Evolutionary conservation across 208 protist genomes (phyloP).

Genomic region (Acanthamoeba healyi): DNA sequence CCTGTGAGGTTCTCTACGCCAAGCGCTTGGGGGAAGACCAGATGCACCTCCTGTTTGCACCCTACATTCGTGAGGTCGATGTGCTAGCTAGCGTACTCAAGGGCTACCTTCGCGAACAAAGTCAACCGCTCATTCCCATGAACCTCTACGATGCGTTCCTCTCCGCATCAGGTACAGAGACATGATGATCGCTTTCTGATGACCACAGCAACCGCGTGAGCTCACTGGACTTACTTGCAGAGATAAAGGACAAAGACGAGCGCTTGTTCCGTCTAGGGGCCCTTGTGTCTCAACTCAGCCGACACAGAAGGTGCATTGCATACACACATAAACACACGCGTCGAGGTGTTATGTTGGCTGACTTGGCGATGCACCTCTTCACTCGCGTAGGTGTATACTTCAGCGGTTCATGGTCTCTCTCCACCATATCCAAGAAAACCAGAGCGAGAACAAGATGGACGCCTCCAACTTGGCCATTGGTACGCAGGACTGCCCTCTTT

Average conservation of each 20-base stretch:
- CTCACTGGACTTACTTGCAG: not conserved
- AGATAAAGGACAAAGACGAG: not conserved
- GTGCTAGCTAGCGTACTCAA: slow-evolving; percentile 19
- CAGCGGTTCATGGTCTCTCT: not conserved
- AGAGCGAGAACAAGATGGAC: slow-evolving; percentile 14
- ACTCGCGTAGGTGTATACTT: not conserved
- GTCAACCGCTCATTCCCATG: not conserved
- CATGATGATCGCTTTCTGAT: no score
- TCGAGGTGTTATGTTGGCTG: not conserved
- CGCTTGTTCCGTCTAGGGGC: not conserved
- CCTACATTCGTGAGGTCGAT: not conserved
- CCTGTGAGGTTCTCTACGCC: not conserved
- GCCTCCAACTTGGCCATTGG: slow-evolving; percentile 2
- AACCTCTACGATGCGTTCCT: not conserved
- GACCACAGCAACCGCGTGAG: not conserved
- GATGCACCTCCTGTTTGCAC: not conserved
- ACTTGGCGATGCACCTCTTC: no score
- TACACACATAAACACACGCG: not conserved
- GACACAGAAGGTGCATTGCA: not conserved
- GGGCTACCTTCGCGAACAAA: not conserved
- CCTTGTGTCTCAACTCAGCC: not conserved
- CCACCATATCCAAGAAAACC: not conserved
- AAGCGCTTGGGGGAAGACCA: not conserved
- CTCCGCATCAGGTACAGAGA: not conserved
- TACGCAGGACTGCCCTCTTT: not conserved